These are phyloP conservation scores for Camelina sativa DNA, from an alignment of 345 rosid species.

Conservation along the genomic window DNA sequence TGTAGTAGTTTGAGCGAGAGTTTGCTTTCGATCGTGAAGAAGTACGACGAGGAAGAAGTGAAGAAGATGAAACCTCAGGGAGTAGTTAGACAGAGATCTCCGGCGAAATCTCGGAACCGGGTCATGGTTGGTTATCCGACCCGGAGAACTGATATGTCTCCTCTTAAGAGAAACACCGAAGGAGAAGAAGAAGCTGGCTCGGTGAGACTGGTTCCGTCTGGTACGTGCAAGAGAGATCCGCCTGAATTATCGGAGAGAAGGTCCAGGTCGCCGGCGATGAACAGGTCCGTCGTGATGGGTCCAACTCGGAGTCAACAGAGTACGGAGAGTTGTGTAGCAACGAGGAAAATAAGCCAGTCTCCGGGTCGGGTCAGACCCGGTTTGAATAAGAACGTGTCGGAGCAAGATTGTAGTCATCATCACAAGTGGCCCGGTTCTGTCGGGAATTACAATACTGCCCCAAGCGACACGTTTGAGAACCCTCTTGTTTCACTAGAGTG, in stretches of 20 bases:
- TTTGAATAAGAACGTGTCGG: conserved; percentile 41
- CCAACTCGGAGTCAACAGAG: conserved; percentile 11
- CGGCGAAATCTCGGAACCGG: conserved; percentile 43
- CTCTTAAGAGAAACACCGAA: conserved; percentile 44
- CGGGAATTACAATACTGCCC: conserved; percentile 4
- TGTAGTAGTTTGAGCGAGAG: conserved; percentile 44
- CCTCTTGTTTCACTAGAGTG: conserved; percentile 90
- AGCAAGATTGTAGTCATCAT: conserved; percentile 5
- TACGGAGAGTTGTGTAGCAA: conserved; percentile 49
- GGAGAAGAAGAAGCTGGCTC: conserved; percentile 41
- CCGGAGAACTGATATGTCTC: conserved; percentile 61
- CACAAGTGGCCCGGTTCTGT: conserved; percentile 16
- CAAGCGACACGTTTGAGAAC: conserved; percentile 70
- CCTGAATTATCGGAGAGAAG: conserved; percentile 65
- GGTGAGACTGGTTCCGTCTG: conserved; percentile 46
- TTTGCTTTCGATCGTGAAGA: conserved; percentile 37
- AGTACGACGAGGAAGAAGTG: conserved; percentile 45
- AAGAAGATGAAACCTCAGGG: conserved; percentile 16
- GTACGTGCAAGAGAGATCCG: conserved; percentile 50
- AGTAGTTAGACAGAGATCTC: conserved; percentile 41
- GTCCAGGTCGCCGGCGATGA: conserved; percentile 68
- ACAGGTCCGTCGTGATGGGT: conserved; percentile 51
- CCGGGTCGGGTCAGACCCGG: conserved; percentile 64
- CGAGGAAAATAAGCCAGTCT: conserved; percentile 56
- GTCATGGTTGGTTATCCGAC: conserved; percentile 45